Evolutionary conservation across 495 filamentous ascomycete genomes (phyloP), one percentile per base, ranked within the genome.

Genomic region (Darksidea phi): DNA sequence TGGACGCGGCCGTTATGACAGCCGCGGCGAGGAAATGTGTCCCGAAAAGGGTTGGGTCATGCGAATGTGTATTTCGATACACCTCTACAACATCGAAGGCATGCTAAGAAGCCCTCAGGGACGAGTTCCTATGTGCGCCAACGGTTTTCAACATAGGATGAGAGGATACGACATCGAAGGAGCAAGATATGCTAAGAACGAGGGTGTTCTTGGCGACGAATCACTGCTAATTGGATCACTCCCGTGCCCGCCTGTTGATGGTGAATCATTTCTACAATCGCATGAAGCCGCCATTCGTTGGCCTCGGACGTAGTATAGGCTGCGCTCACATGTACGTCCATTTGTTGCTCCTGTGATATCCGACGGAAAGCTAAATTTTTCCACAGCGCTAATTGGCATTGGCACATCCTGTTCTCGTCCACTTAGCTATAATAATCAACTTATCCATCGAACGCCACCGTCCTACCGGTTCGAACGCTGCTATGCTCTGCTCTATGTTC

Each of bases 321-420:
- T n/a, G n/a, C n/a, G n/a, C n/a, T n/a, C n/a, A n/a, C n/a, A n/a
- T n/a, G n/a, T n/a, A n/a, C n/a, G n/a, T n/a, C n/a, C n/a, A n/a
- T n/a, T n/a, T n/a, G n/a, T n/a, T n/a, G n/a, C n/a, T n/a, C n/a
- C n/a, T n/a, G n/a, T n/a, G n/a, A n/a, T n/a, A n/a, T n/a, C n/a
- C n/a, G n/a, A n/a, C n/a, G n/a, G n/a, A n/a, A n/a, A n/a, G n/a
- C n/a, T n/a, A n/a, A n/a, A n/a, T n/a, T n/a, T n/a, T n/a, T 32
- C 28, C 28, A 32, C 28, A 32, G 28, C 28, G 28, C 10, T 4
- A 10, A 10, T 32, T 32, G 28, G 77, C 88, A 13, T 76, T 91
- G 13, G 79, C 90, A 61, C 89, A 95, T 75, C 91, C 92, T 12
- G 84, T 90, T 3, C 82, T 97, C 10, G 79, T 96, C 59, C 79